phyloP scores from a whole-genome alignment of 768 basidiomycete genomes.

The Russula vinacea region DNA sequence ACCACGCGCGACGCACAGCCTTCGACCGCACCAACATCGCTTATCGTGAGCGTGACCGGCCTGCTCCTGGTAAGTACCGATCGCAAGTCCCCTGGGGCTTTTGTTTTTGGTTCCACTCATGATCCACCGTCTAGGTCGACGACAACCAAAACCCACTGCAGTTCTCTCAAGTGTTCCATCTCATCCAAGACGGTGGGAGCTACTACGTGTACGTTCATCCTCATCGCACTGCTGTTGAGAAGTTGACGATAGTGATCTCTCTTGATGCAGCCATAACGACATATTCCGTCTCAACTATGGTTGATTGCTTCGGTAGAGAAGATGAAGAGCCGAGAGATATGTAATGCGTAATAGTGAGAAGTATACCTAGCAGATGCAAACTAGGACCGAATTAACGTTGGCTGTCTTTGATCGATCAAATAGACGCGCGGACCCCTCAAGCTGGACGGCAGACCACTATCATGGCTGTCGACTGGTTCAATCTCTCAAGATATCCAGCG shows the following conservation, averaged over 20 bases:
- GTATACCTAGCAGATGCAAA: conserved; percentile 18
- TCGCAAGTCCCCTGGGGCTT: too few species aligned
- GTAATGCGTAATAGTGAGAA: conserved; percentile 15
- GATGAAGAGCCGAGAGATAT: conserved; percentile 8
- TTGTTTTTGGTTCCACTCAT: neutral
- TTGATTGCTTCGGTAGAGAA: conserved; percentile 23
- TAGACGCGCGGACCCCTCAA: neutral
- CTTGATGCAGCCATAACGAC: conserved; percentile 64
- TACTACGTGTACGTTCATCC: conserved; percentile 76
- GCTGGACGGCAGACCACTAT: neutral
- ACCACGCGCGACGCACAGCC: conserved; percentile 88
- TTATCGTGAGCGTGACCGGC: conserved; percentile 89
- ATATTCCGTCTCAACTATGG: conserved; percentile 89
- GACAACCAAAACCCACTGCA: conserved; percentile 73
- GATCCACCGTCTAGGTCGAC: conserved; percentile 58
- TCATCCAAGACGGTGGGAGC: conserved; percentile 66
- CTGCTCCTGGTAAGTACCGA: conserved; percentile 56
- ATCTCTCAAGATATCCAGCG: conserved; percentile 2
- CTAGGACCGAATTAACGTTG: neutral
- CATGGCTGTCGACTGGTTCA: neutral
- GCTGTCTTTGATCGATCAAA: neutral
- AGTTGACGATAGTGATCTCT: neutral
- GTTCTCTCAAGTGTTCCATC: conserved; percentile 93
- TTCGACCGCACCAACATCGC: conserved; percentile 55
- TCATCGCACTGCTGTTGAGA: neutral